Base-by-base conservation (phyloP, 2,329 filamentous ascomycete genomes). In the Xylariaceae sp. region DNA sequence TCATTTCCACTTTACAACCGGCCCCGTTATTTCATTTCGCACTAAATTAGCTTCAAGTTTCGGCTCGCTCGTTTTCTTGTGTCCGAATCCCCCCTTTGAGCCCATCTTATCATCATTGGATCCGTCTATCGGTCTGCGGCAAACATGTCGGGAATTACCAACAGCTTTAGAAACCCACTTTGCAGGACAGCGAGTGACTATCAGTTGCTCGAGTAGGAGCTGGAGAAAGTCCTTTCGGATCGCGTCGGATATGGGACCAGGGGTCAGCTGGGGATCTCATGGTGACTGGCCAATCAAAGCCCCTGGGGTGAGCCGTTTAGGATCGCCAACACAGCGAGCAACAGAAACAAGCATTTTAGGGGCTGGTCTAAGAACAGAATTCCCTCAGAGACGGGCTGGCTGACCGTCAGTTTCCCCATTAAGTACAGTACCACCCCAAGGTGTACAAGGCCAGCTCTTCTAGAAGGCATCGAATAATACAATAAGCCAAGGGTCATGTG, bases 301-400 rank as follows among this genome's bases (percentile, higher is more conserved):
- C 39, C 53, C 35, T 33, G 32, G 16, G 24, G 23, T 23, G 26
- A 15, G 11, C 49, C 35, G 18, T 48, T 56, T 47, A 16, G 48
- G 48, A 52, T 52, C 37, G 42, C 47, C 47, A 46, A 46, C 43
- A 24, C 24, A 37, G 44, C 29, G 18, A 16, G 26, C 39, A 32
- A 43, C 16, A 52, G 43, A 56, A 56, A 56, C 43, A 56, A 56
- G 53, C 53, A 37, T n/a, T 53, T 56, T 55, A 8, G 48, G 40
- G 53, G 48, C 39, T 45, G 43, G 42, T 10, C 24, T 13, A 44
- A 4, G 23, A 44, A 36, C 41, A 50, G 48, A 57, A 53, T 57
- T 57, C 44, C 54, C 54, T 57, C 54, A 57, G 27, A 13, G 13
- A 30, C 15, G 6, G 35, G 5, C 50, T 50, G 46, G 44, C 53